Base-by-base conservation (phyloP, 1,139 yeast genomes). In the Debaryomycetaceae sp. region DNA sequence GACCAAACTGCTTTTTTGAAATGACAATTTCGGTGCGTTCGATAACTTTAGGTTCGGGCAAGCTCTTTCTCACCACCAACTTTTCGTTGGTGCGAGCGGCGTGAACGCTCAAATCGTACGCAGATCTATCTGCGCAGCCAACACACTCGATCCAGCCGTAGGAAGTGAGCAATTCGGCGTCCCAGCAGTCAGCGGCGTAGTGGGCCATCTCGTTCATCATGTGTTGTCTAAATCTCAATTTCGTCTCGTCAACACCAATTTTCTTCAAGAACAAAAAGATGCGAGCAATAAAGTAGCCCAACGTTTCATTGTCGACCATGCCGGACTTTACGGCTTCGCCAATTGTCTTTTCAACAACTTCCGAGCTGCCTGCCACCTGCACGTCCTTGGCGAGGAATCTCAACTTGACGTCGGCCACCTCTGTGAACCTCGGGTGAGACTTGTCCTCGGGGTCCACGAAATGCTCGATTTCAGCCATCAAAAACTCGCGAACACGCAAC, bases 61-160 rank as follows among this genome's bases (percentile, higher is more conserved):
- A 71, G 32, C 83, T 71, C 63, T 92, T 82, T 68, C 97, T 82
- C 28, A 90, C 98, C 35, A 86, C 87, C 49, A 92, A 68, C 59
- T 85, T 86, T 61, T 85, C 95, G 58, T 86, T 86, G 36, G 98
- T 92, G 59, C 85, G 80, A 34, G 93, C 92, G 29, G 97, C 62
- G 53, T 92, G 99, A 34, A 92, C 98, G 30, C 90, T 73, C 58
- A 92, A 74, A 62, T 92, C 99, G 54, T 86, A 92, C 26, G 99
- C 99, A 29, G 95, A 83, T 66, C 99, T 78, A 60, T 92, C 99
- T 38, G 99, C 99, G 67, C 98, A 90, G 44, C 99, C 99, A 51
- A 90, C 97, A 76, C 98, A 90, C 64, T 92, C 99, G 47, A 92
- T 81, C 99, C 99, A 92, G 44, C 99, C 97, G 51, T 83, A 92